Evolutionary conservation across 2,329 filamentous ascomycete species (phyloP), one percentile per base, ranked within the genome.

Genomic region (Diaporthe caulivora): DNA sequence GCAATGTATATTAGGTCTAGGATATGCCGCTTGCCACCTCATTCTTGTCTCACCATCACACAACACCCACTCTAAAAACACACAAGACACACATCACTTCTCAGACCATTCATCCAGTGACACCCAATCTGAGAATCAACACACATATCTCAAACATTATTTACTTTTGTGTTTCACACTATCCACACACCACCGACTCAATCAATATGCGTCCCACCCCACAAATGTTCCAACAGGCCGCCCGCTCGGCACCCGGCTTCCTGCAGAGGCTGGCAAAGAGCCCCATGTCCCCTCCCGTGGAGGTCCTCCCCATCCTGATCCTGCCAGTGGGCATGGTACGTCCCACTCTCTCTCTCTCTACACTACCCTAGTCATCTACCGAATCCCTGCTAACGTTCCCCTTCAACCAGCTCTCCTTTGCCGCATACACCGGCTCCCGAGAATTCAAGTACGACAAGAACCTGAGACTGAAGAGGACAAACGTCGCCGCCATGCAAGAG

Each of bases 131-230:
- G n/a, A n/a, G n/a, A n/a, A n/a, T n/a, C n/a, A n/a, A n/a, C n/a
- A n/a, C n/a, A n/a, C n/a, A n/a, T n/a, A n/a, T 37, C 58, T 31
- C 31, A 47, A 49, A 37, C 51, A 49, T 9, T 15, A 4, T n/a
- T 17, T 24, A n/a, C n/a, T 55, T 10, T 21, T 29, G 40, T 54
- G 53, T 58, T 51, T 37, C 51, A 57, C 24, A 57, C 9, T 24
- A n/a, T n/a, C n/a, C n/a, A 55, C 18, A n/a, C n/a, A n/a, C 15
- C 18, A 13, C 37, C 17, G n/a, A 7, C 21, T 4, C 34, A 70
- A 26, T 40, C 6, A n/a, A n/a, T n/a, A 75, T 75, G 73, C 73
- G 58, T 49, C 73, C 73, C 73, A 75, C 73, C 37, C 71, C 73
- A 29, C 29, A 51, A 29, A 72, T 75, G 64, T 67, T 75, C 24